Evolutionary conservation across 352 stramenopile genomes (phyloP).

Genomic region (Phytopythium kandeliae): DNA sequence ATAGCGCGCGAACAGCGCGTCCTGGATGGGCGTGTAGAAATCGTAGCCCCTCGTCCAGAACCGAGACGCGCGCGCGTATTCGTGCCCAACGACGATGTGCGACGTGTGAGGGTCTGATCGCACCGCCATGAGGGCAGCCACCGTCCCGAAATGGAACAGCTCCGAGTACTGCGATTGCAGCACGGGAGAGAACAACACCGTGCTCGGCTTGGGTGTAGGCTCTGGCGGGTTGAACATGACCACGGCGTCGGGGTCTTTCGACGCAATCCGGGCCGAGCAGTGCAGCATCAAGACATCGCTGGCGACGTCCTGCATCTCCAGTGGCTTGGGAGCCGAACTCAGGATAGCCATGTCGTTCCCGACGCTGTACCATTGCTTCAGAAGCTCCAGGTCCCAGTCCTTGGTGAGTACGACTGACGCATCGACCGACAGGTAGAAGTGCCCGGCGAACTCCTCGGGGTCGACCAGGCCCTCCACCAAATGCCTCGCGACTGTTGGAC

Average conservation of each 20-base stretch:
- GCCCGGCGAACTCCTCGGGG: constrained; percentile 15
- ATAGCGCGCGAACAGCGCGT: constrained; percentile 66
- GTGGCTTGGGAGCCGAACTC: constrained; percentile 55
- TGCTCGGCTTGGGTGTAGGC: constrained; percentile 25
- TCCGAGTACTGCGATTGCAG: constrained; percentile 80
- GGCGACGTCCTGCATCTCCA: constrained; percentile 32
- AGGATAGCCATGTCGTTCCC: constrained; percentile 80
- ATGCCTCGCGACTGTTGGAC: constrained; percentile 42
- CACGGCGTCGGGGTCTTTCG: constrained; percentile 47
- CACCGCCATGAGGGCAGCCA: constrained; percentile 47
- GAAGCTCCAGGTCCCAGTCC: constrained; percentile 65
- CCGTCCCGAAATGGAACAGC: constrained; percentile 72
- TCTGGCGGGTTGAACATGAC: constrained; percentile 80
- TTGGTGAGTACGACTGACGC: constrained; percentile 57
- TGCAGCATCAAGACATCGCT: constrained; percentile 49
- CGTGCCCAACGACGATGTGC: constrained; percentile 49
- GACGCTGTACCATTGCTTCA: constrained; percentile 78
- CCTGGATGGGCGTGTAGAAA: constrained; percentile 70
- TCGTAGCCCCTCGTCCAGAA: constrained; percentile 87
- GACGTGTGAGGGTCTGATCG: constrained; percentile 71
- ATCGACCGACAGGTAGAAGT: constrained; percentile 80
- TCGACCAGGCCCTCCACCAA: constrained; percentile 64
- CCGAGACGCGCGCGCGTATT: constrained; percentile 72
- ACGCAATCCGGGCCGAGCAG: constrained; percentile 79
- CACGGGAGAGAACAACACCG: constrained; percentile 36